phyloP scores from a whole-genome alignment of 306 rosid species.

The Hylodesmum podocarpum region DNA sequence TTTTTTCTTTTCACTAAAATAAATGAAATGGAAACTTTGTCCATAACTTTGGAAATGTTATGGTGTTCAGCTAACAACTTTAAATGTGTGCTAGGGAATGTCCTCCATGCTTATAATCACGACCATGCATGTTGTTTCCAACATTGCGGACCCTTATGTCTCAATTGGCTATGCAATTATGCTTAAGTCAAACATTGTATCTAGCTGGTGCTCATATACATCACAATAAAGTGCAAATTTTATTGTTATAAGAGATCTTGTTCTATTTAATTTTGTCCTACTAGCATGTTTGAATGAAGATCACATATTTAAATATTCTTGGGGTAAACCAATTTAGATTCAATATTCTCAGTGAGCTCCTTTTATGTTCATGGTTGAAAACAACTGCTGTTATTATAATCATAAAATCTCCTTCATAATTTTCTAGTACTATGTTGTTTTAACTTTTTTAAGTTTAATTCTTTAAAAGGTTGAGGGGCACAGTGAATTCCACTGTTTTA shows the following conservation, averaged over 20 bases:
- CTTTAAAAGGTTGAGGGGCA: conserved; percentile 28
- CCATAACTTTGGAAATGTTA: conserved; percentile 38
- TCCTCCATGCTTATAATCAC: conserved; percentile 49
- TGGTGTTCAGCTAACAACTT: conserved; percentile 35
- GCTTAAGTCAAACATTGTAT: conserved; percentile 33
- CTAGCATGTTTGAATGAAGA: conserved; percentile 14
- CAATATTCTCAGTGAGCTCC: background rate
- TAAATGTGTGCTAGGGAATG: conserved; percentile 47
- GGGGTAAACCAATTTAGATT: background rate
- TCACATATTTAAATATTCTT: background rate
- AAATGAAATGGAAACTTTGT: conserved; percentile 15
- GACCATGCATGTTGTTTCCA: conserved; percentile 49
- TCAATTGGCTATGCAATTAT: conserved; percentile 14
- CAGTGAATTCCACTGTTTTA: conserved; percentile 32
- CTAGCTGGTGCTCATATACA: conserved; percentile 20
- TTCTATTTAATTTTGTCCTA: conserved; percentile 21
- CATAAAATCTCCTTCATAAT: conserved; percentile 22
- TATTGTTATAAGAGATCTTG: conserved; percentile 13
- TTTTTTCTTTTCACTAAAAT: background rate
- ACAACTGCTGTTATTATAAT: conserved; percentile 22
- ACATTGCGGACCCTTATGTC: conserved; percentile 55
- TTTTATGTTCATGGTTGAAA: conserved; percentile 36
- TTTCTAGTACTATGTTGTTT: conserved; percentile 12
- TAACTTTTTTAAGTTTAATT: background rate
- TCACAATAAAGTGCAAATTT: conserved; percentile 21